A percentile compares a stretch with the other conserved stretches of the same genome.
These are phyloP conservation scores for Malassezia globosa DNA, from an alignment of 1,284 basidiomycete genomes.

Conservation along the genomic window DNA sequence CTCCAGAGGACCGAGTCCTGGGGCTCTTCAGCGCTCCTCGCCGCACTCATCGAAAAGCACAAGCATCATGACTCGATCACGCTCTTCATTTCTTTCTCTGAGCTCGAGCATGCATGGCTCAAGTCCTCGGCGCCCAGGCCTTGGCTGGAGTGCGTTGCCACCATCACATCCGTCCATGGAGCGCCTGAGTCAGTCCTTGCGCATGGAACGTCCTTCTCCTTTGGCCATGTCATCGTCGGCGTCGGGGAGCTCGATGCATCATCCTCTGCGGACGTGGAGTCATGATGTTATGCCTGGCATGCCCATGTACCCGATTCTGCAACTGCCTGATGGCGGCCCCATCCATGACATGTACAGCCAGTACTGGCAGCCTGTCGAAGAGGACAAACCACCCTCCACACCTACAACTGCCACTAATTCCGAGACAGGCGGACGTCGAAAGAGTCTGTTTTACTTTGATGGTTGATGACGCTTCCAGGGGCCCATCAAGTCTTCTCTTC, in stretches of 20 bases:
- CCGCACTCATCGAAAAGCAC: no score
- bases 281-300: conserved; percentile 3
- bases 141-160: conserved; percentile 16
- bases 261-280: conserved; percentile 1
- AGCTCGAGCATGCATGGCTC: not conserved
- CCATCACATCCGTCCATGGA: no score
- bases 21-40: no score
- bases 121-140: conserved; percentile 13
- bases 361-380: conserved; percentile 1
- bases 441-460: conserved; percentile 15
- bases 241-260: not conserved
- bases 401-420: not conserved
- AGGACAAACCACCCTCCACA: not conserved
- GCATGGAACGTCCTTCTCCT: no score
- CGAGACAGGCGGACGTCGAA: not conserved
- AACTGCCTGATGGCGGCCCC: conserved; percentile 6
- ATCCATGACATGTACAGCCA: conserved; percentile 15
- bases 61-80: no score
- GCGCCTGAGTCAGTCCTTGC: no score
- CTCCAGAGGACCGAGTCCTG: no score
- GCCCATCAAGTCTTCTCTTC: no score
- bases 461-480: not conserved
- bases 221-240: no score
- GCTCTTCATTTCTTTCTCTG: no score
- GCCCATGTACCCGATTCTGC: conserved; percentile 17